Base-by-base conservation (phyloP, 768 basidiomycete species). In the Mycena vitilis region DNA sequence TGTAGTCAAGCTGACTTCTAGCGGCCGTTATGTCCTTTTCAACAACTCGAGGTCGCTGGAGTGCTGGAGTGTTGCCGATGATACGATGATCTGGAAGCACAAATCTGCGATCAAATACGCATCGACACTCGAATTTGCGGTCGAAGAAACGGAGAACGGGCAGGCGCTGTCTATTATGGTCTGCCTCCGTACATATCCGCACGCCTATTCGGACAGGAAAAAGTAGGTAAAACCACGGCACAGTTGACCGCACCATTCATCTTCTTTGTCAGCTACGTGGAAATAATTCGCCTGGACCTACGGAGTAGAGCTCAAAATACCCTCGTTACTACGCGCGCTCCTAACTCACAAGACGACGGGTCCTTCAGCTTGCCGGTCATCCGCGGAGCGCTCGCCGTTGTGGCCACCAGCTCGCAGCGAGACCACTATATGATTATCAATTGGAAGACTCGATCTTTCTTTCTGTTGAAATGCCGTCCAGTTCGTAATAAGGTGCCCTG, bases 21-120 rank as follows among this genome's bases (percentile, higher is more conserved):
- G 63, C 37, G 68, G 68, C 1, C 56, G 45, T 23, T 36, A 60
- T 20, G 48, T 69, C 38, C 68, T 69, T 11, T 65, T 69, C 42
- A 53, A 55, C 30, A 30, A 60, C 38, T 30, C 37, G 20, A 10
- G n/a, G 2, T 23, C 16, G 12, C 44, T 69, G 2, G 63, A 69
- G 30, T 69, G 68, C 30, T 69, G 68, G 68, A 38, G 49, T 48
- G 62, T 65, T 13, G 52, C n/a, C 1, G n/a, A 44, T 9, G 53
- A 65, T 30, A 25, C 16, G 18, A 18, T 65, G 22, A 15, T 58
- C 7, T 65, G 63, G 63, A 30, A 12, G 18, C 38, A 65, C 48
- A 30, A 10, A 1, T 51, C 56, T 9, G 16, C 16, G 12, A 22
- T 61, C 11, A 45, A 48, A 5, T 38, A 49, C n/a, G 16, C 45